phyloP scores from a whole-genome alignment of 192 early-diverging fungal species.

The Coemansia sp. region DNA sequence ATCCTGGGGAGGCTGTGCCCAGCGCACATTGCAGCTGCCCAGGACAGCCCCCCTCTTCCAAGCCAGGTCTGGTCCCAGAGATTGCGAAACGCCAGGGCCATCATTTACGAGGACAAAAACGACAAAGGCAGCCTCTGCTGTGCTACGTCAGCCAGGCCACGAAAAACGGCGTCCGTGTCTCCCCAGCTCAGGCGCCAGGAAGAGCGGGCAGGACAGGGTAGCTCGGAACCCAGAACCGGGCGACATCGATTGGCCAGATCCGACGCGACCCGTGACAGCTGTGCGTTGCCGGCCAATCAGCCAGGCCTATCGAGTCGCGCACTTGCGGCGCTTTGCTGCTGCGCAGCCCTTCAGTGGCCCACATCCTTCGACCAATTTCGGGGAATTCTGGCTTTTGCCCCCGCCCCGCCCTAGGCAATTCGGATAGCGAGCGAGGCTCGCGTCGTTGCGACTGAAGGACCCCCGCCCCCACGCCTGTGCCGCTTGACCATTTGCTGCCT shows the following conservation, averaged over 20 bases:
- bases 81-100: no score
- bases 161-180: no score
- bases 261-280: not conserved
- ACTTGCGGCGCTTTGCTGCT: no score
- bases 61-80: no score
- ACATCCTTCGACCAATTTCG: conserved; percentile 1
- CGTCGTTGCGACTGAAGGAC: no score
- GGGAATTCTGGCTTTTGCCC: not conserved
- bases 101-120: no score
- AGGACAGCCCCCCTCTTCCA: no score
- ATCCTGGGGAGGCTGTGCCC: no score
- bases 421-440: not conserved
- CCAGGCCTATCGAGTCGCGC: not conserved
- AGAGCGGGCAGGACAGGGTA: not conserved
- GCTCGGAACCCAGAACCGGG: not conserved
- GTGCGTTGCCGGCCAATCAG: not conserved
- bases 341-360: not conserved
- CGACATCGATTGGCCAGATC: not conserved
- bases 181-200: no score
- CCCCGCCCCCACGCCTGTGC: not conserved
- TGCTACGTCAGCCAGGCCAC: not conserved
- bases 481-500: not conserved
- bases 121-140: no score
- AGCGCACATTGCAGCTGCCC: no score
- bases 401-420: not conserved